phyloP scores from a whole-genome alignment of 2,329 filamentous ascomycete genomes.

The Alternaria longipes region DNA sequence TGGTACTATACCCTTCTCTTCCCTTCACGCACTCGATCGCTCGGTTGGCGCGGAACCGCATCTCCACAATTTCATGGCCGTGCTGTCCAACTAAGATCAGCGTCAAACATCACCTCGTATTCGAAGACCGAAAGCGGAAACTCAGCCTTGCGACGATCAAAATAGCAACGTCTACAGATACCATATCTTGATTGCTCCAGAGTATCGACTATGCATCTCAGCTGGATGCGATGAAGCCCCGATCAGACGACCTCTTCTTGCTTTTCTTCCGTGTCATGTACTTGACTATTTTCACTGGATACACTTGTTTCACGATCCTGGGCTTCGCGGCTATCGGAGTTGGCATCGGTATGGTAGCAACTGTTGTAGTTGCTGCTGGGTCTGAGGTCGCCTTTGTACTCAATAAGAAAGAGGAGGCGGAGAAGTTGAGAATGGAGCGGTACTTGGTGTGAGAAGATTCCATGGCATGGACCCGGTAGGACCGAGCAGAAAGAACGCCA shows the following conservation, averaged over 20 bases:
- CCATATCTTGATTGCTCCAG: neutral
- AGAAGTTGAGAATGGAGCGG: slow-evolving; percentile 10
- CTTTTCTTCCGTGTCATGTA: slow-evolving; percentile 27
- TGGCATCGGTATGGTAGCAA: slow-evolving; percentile 19
- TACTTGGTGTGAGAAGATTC: slow-evolving; percentile 13
- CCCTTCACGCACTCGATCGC: neutral
- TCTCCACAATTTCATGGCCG: slow-evolving; percentile 11
- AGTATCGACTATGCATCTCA: neutral
- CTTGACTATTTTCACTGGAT: slow-evolving; percentile 23
- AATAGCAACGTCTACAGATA: slow-evolving; percentile 1
- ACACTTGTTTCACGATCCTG: slow-evolving; percentile 25
- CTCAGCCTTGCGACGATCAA: slow-evolving; percentile 4
- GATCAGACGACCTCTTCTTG: slow-evolving; percentile 19
- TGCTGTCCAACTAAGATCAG: slow-evolving; percentile 10
- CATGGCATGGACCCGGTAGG: neutral
- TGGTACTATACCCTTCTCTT: neutral
- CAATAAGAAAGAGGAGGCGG: slow-evolving; percentile 13
- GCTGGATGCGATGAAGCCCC: slow-evolving; percentile 11
- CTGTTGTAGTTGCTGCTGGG: slow-evolving; percentile 19
- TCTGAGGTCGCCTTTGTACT: slow-evolving; percentile 23
- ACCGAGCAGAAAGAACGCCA: neutral
- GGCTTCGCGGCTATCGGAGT: slow-evolving; percentile 22
- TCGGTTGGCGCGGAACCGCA: slow-evolving; percentile 7
- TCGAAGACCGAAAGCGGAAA: slow-evolving; percentile 3
- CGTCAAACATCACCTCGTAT: slow-evolving; percentile 14